Base-by-base conservation (phyloP, 306 rosid species). In the Castanea crenata region DNA sequence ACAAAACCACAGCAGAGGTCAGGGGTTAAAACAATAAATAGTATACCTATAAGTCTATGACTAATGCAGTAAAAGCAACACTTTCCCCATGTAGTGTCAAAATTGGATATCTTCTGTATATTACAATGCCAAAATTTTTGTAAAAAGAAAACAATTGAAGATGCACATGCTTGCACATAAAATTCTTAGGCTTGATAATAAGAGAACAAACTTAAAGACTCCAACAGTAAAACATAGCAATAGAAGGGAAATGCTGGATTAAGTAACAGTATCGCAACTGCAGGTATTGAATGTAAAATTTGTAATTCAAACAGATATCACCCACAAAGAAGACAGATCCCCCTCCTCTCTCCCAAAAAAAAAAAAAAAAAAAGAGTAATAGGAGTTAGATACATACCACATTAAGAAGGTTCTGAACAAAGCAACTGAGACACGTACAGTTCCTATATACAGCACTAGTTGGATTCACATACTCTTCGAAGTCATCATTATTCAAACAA, bases 381-480 rank as follows among this genome's bases (percentile, higher is more conserved):
- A 49, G 54, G 54, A 49, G 54, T 49, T 49, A 49, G 16, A 73
- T 55, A 76, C 92, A 77, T 95, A 95, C 99, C 88, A 81, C 92
- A 86, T 79, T 88, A 80, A 87, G 71, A 78, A 92, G 76, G 81
- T 89, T 91, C 76, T 92, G 91, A 61, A 91, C 52, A 84, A 92
- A 88, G 89, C 97, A 91, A 88, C 84, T 86, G 85, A 91, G 86
- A 81, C 98, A 95, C 46, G 73, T 57, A 32, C 99, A 95, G 84
- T 92, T 87, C 90, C 99, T 88, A 79, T 83, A 88, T 4, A 85
- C 85, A 71, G 92, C 75, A 86, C 90, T 89, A 84, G 85, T 91
- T 56, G 97, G 99, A 89, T 92, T 92, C 63, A 91, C 87, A 86
- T 91, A 92, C 78, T 90, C 99, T 85, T 92, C 99, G 10, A 87